Evolutionary conservation across 2,329 filamentous ascomycete genomes (phyloP), one percentile per base, ranked within the genome.

Genomic region (Cercospora janseana): DNA sequence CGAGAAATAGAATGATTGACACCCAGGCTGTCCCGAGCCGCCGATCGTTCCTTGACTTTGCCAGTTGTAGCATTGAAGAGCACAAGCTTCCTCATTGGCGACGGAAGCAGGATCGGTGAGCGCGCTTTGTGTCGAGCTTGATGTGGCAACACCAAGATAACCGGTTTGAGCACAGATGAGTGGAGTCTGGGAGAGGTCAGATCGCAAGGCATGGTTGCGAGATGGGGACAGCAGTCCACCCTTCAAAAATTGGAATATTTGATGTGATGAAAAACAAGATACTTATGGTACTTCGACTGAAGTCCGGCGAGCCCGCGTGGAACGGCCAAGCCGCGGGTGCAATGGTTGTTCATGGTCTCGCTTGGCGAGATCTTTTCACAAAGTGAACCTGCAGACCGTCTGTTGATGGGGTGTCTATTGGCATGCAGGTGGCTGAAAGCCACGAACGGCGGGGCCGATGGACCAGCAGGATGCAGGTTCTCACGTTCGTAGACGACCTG

Each of bases 361-460:
- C 34, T 16, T 37, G 34, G 34, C 34, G 13, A 12, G 23, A 12
- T 5, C 20, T 34, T 34, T 18, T 18, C 10, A 34, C 15, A 34
- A 34, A 8, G 4, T 10, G 15, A 13, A 34, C 31, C 15, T 34
- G 31, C 20, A 6, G 7, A 34, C 20, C n/a, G 42, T 32, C 20
- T 21, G 20, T 45, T 13, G 10, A 21, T 9, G 16, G 34, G 23
- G 16, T 16, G 34, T 20, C 20, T 37, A 20, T 16, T 20, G 15
- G 16, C 16, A 37, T n/a, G 23, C 9, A 8, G 20, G 34, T 37
- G 34, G 34, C 34, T 37, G 34, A 6, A 37, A 37, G 34, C 34
- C 34, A 37, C 34, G 16, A 37, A 37, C 34, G 34, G 16, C 34
- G n/a, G n/a, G n/a, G n/a, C n/a, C n/a, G n/a, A n/a, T 21, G 18